Evolutionary conservation across 345 rosid species (phyloP), one percentile per base, ranked within the genome.

Genomic region (Heritiera fomes): DNA sequence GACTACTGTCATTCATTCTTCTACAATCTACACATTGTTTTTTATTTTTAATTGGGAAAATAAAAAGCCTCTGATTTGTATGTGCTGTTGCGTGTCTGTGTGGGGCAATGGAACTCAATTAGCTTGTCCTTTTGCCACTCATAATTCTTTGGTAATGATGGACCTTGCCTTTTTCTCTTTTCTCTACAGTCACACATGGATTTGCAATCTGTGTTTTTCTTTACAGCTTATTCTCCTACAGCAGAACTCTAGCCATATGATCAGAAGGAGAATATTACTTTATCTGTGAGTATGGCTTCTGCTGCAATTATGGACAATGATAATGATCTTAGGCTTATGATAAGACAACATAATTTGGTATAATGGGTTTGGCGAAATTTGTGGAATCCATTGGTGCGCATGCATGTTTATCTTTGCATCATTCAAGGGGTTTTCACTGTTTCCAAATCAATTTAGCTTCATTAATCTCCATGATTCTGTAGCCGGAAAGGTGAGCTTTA

Each of bases 281-380:
- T 67, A 18, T 55, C 58, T 45, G 3, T 77, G 61, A 69, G 71
- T 17, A 69, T 81, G 78, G 83, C 71, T 81, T 64, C 20, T 9
- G 87, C 73, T 7, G 87, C 73, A 84, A 88, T 87, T 75, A 81
- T 83, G 83, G 85, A 76, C 62, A 43, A 90, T 34, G 38, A 34
- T 90, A 72, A 91, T 90, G 89, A 81, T 62, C 79, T 75, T 67
- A 75, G 80, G 45, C 83, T 72, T 68, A 75, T 79, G 79, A 79
- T 86, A 76, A 88, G 92, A 87, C 93, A 90, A 40, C 90, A 88
- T 91, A 78, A 88, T 90, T 86, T 69, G 77, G 80, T 32, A 82
- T 82, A 79, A 82, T 87, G 53, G 78, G 58, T 79, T 43, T 79
- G 0, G 64, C 87, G 85, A 87, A 85, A 87, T 86, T 84, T 78